Base-by-base conservation (phyloP, 2,329 filamentous ascomycete genomes). In the Cladophialophora immunda region DNA sequence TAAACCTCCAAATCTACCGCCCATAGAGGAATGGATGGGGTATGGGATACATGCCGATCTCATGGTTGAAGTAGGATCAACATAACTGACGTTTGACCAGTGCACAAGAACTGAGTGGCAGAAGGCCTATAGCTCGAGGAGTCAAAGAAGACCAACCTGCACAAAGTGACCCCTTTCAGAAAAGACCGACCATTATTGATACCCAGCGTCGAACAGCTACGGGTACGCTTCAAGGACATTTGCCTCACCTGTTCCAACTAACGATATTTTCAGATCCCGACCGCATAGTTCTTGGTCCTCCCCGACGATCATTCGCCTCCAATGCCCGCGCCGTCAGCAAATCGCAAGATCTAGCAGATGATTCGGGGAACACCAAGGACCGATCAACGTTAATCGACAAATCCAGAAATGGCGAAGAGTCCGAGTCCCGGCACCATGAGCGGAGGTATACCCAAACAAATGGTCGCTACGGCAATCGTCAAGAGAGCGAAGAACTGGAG, bases 11-110 rank as follows among this genome's bases (percentile, higher is more conserved):
- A 87, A 85, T 70, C 85, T 97, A 54, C 94, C 93, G 71, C 91
- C 93, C 29, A 87, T 90, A 70, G 93, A 97, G 81, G 92, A 97
- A 83, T 98, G 94, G 94, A 97, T 97, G 93, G 93, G 94, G 91
- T 97, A 84, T 72, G 64, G 29, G 56, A 45, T 45, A 36, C 53
- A 56, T 68, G 63, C 64, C 22, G 56, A 61, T 58, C 38, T 58
- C 32, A n/a, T 36, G 19, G n/a, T n/a, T 63, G 11, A 57, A 47
- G 58, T 69, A 55, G 34, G 34, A 47, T 15, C 19, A 53, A 17
- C 22, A 62, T 56, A 63, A 75, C 64, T 56, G 27, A 68, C 56
- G 29, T 50, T 61, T 52, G 66, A 81, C 81, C 65, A 79, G 81
- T 68, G 74, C 80, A 65, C 78, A 79, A 69, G 81, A 83, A 19